Evolutionary conservation across 768 basidiomycete species (phyloP).

Genomic region (Suillus americanus): DNA sequence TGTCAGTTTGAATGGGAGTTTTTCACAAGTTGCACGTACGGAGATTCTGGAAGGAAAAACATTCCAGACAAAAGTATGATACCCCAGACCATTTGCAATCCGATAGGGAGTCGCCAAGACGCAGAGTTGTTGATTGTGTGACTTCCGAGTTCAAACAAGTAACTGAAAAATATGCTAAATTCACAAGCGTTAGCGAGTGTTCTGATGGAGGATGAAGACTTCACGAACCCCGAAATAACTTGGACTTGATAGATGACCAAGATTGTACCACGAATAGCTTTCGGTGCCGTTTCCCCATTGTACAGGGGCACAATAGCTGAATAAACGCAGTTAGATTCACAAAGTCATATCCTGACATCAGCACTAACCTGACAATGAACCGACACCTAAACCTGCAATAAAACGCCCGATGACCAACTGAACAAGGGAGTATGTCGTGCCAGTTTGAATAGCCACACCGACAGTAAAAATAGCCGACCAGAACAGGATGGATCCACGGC

Average conservation of each 20-base stretch:
- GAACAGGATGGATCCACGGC: constrained; percentile 71
- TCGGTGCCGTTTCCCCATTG: constrained; percentile 78
- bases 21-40: constrained; percentile 41
- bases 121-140: constrained; percentile 55
- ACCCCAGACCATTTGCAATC: constrained; percentile 72
- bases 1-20: neutral
- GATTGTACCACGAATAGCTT: constrained; percentile 68
- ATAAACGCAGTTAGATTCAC: constrained; percentile 7
- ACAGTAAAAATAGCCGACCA: constrained; percentile 75
- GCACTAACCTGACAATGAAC: constrained; percentile 64
- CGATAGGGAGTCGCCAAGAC: constrained; percentile 76
- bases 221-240: constrained; percentile 63
- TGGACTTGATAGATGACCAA: constrained; percentile 78
- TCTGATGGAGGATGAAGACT: neutral
- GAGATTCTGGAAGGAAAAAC: constrained; percentile 78
- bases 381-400: constrained; percentile 76
- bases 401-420: constrained; percentile 76
- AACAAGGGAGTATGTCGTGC: constrained; percentile 52
- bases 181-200: neutral
- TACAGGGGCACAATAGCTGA: constrained; percentile 64
- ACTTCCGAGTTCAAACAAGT: constrained; percentile 67
- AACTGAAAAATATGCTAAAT: constrained; percentile 67
- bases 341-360: neutral
- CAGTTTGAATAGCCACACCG: constrained; percentile 71
- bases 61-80: constrained; percentile 65